These are phyloP conservation scores for Taphrina flavorubra DNA, from an alignment of 1,139 yeast genomes.

Conservation along the genomic window DNA sequence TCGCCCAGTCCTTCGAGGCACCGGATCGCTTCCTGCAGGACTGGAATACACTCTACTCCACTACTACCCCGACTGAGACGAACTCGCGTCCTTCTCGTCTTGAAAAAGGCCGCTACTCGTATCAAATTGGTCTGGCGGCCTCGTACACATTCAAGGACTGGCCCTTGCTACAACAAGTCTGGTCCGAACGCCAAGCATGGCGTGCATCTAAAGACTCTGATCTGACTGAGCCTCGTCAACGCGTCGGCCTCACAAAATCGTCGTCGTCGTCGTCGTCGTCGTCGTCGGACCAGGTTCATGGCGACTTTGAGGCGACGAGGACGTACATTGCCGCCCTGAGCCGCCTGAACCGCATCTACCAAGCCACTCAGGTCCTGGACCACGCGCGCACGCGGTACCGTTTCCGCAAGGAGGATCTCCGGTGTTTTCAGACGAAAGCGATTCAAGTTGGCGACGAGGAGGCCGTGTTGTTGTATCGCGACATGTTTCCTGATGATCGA, in stretches of 20 bases:
- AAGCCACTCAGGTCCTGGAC: conserved; percentile 19
- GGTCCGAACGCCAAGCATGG: conserved; percentile 41
- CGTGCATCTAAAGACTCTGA: background rate
- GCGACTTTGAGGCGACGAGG: conserved; percentile 20
- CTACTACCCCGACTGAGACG: background rate
- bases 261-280: too few species aligned
- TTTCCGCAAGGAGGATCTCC: conserved; percentile 18
- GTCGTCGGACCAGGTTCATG: background rate
- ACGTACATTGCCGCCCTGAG: conserved; percentile 27
- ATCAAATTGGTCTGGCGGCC: conserved; percentile 39
- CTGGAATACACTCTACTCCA: conserved; percentile 28
- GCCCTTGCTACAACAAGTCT: conserved; percentile 33
- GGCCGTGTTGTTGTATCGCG: conserved; percentile 30
- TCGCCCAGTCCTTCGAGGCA: conserved; percentile 31
- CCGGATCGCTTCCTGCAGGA: conserved; percentile 29
- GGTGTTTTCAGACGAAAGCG: conserved; percentile 34
- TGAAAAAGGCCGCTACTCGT: conserved; percentile 28
- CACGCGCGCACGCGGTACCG: conserved; percentile 14
- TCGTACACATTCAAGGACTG: conserved; percentile 37
- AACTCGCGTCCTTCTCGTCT: too few species aligned
- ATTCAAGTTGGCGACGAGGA: conserved; percentile 35
- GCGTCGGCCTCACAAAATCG: too few species aligned
- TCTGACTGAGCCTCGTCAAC: background rate
- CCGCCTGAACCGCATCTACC: conserved; percentile 26
- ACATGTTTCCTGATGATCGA: conserved; percentile 29